Base-by-base conservation (phyloP, 2,329 filamentous ascomycete species). In the Alternaria burnsii region DNA sequence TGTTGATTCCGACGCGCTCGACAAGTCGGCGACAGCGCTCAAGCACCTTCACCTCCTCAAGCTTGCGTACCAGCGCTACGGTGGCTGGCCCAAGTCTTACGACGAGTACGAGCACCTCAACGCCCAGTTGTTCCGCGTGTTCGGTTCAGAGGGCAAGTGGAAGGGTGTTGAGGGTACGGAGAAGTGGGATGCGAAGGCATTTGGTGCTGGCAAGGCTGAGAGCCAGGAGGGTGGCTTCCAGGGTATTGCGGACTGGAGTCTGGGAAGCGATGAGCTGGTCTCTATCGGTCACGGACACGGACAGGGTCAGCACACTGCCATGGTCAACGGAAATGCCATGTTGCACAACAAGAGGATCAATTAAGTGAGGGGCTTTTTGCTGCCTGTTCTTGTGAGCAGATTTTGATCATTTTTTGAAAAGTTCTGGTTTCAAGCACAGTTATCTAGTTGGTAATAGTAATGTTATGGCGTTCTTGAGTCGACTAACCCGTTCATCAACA, bases 41-140 rank as follows among this genome's bases (percentile, higher is more conserved):
- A 70, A 71, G 22, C 80, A 82, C 46, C 53, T 82, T 6, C 71
- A 76, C 69, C 68, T 76, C 5, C 52, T 77, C 26, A 76, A 80
- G 68, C 69, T 79, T 6, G 75, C 79, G 4, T 82, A 78, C 66
- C 80, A 81, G 71, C 78, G 81, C 47, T 69, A 79, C 8, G 81
- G 80, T 10, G 67, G 69, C 20, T 83, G 80, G 79, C 80, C 82
- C 6, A 86, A 85, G 75, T 73, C 80, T 5, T 82, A 80, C 65
- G 71, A 63, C 9, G 82, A 84, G 67, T 85, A 85, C 63, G 79
- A 84, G 68, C 76, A 74, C 5, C 70, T 86, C 53, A 83, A 82
- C 50, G 79, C 77, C 0, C 76, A 82, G 48, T 52, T 85, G 7
- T 83, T 82, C 71, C 66, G 73, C 5, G 71, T 73, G 18, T 85